Conservation (phyloP, 768 basidiomycete species). For the Russula virescens region DNA sequence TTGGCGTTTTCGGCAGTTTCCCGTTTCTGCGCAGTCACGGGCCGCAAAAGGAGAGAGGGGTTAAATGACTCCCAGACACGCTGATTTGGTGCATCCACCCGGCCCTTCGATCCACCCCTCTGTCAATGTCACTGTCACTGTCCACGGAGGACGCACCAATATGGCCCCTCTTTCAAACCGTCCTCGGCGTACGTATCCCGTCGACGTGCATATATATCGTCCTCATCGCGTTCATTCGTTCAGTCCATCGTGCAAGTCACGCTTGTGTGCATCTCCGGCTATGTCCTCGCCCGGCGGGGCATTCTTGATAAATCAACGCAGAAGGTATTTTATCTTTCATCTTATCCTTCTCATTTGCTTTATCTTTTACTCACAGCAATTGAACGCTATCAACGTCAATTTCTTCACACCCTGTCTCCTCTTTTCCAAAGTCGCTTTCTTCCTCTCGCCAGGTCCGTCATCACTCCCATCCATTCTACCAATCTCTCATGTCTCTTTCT, state of each 20-base stretch:
- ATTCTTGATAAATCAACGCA: conserved; percentile 88
- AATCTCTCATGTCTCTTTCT: neutral
- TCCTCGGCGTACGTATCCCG: conserved; percentile 44
- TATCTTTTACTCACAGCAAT: conserved; percentile 44
- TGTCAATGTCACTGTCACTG: conserved; percentile 12
- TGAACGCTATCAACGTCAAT: conserved; percentile 79
- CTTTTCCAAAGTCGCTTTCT: conserved; percentile 95
- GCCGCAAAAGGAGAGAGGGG: too few relatives aligned
- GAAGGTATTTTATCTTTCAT: conserved; percentile 44
- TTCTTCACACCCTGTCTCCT: conserved; percentile 85
- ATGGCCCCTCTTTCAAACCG: conserved; percentile 45
- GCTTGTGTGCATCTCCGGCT: conserved; percentile 77
- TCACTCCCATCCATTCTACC: neutral
- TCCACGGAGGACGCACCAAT: conserved; percentile 31
- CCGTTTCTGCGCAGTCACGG: too few relatives aligned
- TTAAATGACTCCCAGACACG: too few relatives aligned
- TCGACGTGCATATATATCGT: neutral
- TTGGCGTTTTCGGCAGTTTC: too few relatives aligned
- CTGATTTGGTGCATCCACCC: too few relatives aligned
- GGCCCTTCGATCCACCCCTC: neutral
- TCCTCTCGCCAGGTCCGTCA: conserved; percentile 55
- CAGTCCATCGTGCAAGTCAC: conserved; percentile 90
- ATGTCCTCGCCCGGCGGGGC: conserved; percentile 68
- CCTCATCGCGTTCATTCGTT: neutral
- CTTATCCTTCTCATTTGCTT: neutral